Conservation (phyloP, 306 rosid species). For the Pterocarpus santalinus region DNA sequence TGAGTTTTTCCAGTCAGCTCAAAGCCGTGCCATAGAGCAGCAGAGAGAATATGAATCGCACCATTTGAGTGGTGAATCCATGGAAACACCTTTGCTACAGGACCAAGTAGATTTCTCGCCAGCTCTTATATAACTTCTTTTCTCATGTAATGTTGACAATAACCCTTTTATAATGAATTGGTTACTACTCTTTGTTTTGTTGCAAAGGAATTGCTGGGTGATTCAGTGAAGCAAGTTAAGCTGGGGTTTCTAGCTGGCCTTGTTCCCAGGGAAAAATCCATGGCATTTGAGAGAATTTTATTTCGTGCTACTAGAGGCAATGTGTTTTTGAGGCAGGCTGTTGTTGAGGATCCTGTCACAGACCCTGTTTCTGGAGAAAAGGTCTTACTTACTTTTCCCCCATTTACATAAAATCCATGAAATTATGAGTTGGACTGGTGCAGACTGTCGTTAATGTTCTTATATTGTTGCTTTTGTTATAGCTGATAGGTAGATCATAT, state of each 20-base stretch:
- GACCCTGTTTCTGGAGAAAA: conserved; percentile 91
- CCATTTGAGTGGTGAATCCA: conserved; percentile 60
- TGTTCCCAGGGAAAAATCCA: conserved; percentile 80
- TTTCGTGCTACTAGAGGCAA: conserved; percentile 96
- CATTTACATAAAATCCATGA: conserved; percentile 21
- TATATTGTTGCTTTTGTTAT: conserved; percentile 2
- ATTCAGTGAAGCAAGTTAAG: conserved; percentile 78
- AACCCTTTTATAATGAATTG: conserved; percentile 31
- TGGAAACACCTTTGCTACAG: conserved; percentile 70
- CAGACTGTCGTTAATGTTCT: conserved; percentile 20
- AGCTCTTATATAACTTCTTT: conserved; percentile 30
- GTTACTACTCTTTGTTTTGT: conserved; percentile 46
- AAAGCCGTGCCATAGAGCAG: conserved; percentile 65
- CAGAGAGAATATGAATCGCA: conserved; percentile 76
- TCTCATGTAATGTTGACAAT: conserved; percentile 28
- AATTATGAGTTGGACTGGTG: conserved; percentile 25
- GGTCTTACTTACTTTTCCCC: conserved; percentile 58
- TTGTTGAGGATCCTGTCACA: conserved; percentile 69
- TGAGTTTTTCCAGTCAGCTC: conserved; percentile 77
- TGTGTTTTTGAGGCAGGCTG: conserved; percentile 79
- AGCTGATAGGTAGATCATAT: conserved; percentile 9
- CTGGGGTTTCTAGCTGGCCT: conserved; percentile 88
- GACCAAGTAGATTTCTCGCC: conserved; percentile 69
- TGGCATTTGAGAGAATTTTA: conserved; percentile 86
- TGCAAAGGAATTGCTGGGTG: conserved; percentile 71